Base-by-base conservation (phyloP, 2,329 filamentous ascomycete genomes). In the Cercospora sp. region DNA sequence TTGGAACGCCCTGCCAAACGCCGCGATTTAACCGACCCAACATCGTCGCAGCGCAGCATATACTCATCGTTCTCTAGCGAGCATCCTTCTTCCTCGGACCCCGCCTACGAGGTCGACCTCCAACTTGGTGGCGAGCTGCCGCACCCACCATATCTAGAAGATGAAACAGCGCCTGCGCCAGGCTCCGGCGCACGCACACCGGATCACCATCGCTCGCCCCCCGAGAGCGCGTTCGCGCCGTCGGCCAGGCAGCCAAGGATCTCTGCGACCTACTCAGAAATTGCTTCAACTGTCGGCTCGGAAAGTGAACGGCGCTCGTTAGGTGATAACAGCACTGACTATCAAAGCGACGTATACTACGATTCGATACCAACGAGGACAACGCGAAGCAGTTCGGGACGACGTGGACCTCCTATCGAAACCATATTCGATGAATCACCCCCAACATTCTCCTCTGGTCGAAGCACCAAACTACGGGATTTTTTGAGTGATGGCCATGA, bases 401-500 rank as follows among this genome's bases (percentile, higher is more conserved):
- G 88, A 58, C 88, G 92, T 76, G 90, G 90, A 30, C 90, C 91
- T 16, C 82, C 84, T 60, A 88, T 93, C 60, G 91, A 93, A 75
- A 91, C 88, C 26, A 91, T 93, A 83, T 94, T 93, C 78, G 91
- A 94, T 79, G 91, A 94, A 73, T 92, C 90, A 13, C 90, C 76
- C 31, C 73, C 75, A 0, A 70, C 64, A 16, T 77, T 75, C 64
- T 76, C 73, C 4, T 77, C 75, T 10, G 75, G 75, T 53, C 72
- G 75, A n/a, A 78, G 76, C 64, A 77, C 75, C 7, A 76, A 73
- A 65, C 77, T 86, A 57, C 80, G 82, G 67, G 83, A 86, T 71
- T 78, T 86, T 18, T 78, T 85, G 8, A 82, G 81, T 31, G 80
- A 82, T 63, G 82, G 82, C 23, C 79, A 82, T 33, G 75, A 72